A percentile compares a stretch with the other conserved stretches of the same genome.
Conservation (phyloP, 169 alveolate species). For the Cryptosporidium canis region DNA sequence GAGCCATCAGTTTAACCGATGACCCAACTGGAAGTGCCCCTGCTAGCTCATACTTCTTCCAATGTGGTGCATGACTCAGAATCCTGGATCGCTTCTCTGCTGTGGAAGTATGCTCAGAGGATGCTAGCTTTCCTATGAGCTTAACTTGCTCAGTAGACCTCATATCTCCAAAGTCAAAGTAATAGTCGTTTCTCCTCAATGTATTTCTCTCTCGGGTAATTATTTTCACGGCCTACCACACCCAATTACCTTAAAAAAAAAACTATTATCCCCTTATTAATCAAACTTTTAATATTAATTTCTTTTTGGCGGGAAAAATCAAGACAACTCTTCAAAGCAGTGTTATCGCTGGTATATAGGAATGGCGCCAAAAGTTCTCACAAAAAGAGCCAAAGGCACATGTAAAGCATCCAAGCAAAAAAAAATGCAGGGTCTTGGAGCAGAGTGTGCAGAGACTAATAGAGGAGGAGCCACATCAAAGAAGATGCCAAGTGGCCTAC, state of each 20-base stretch:
- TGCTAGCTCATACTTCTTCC: conserved; percentile 69
- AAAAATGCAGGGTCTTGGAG: neutral
- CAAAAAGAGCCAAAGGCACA: neutral
- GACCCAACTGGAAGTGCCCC: conserved; percentile 71
- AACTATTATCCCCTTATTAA: neutral
- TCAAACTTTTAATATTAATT: neutral
- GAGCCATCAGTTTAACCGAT: conserved; percentile 52
- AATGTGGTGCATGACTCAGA: conserved; percentile 64
- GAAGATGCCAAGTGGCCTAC: neutral
- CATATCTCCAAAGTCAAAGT: conserved; percentile 31
- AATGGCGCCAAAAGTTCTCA: conserved; percentile 5
- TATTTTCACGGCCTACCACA: neutral
- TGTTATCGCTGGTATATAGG: neutral
- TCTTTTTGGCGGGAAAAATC: conserved; percentile 46
- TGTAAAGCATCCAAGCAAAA: neutral
- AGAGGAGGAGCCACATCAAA: neutral
- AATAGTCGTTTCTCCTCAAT: conserved; percentile 31
- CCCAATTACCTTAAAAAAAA: neutral
- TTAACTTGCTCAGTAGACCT: conserved; percentile 72
- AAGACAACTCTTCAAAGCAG: conserved; percentile 18
- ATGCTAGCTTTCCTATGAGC: conserved; percentile 68
- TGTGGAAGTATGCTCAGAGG: conserved; percentile 68
- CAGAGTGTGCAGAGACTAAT: neutral
- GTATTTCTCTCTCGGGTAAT: conserved; percentile 8
- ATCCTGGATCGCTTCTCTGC: conserved; percentile 70